A percentile compares a stretch with the other conserved stretches of the same genome.
Conservation (phyloP, 441 rosid species). For the Jatropha multifida region DNA sequence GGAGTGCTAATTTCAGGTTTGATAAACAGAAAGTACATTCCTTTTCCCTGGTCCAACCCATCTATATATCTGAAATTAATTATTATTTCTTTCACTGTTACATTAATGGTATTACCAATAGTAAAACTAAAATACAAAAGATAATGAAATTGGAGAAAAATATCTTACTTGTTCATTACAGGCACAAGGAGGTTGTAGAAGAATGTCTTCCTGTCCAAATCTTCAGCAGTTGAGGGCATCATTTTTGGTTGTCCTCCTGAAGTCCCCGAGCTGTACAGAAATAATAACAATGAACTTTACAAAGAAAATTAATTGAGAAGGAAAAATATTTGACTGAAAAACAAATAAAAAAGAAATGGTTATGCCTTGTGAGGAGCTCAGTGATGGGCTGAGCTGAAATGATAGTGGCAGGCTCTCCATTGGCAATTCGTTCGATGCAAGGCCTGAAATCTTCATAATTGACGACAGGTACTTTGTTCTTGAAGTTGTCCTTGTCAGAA, state of each 20-base stretch:
- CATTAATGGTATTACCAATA: constrained; percentile 14
- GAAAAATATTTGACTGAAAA: background rate
- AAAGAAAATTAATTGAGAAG: background rate
- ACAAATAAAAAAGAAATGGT: background rate
- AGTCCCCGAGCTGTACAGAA: constrained; percentile 80
- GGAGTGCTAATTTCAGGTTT: constrained; percentile 85
- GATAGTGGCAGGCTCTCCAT: constrained; percentile 61
- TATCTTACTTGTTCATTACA: constrained; percentile 73
- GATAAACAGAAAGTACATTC: constrained; percentile 72
- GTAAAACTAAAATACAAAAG: background rate
- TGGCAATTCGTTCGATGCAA: constrained; percentile 64
- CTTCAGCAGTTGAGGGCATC: constrained; percentile 92
- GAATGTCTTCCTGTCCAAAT: constrained; percentile 75
- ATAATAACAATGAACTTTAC: background rate
- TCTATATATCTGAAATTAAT: constrained; percentile 52
- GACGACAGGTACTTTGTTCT: constrained; percentile 66
- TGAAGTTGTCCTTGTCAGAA: constrained; percentile 47
- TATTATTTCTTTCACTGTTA: constrained; percentile 22
- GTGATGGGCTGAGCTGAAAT: constrained; percentile 73
- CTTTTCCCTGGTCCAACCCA: constrained; percentile 88
- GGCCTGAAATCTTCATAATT: constrained; percentile 74
- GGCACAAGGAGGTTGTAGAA: constrained; percentile 89
- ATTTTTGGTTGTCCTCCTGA: constrained; percentile 84
- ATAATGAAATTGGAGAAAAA: background rate
- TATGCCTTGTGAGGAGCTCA: constrained; percentile 84